Percentiles rank a stretch among this genome's conserved stretches.
Evolutionary conservation across 2,329 filamentous ascomycete genomes (phyloP).

Genomic region (Knufia petricola): DNA sequence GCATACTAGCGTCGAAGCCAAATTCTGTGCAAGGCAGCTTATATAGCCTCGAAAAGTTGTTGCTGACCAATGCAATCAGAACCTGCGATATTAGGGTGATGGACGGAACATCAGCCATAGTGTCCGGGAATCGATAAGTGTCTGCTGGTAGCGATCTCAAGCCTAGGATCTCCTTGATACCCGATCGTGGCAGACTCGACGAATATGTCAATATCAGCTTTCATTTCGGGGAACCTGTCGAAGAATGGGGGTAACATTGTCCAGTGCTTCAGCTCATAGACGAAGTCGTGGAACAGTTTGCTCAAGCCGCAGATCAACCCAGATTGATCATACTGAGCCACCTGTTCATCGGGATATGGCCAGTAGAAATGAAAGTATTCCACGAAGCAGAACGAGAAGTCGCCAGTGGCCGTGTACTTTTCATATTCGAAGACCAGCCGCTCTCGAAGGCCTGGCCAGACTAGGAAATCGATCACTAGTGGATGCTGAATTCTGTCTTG

Average conservation of each 20-base stretch:
- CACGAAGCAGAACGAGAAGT: conserved; percentile 20
- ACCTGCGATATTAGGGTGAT: too few species aligned
- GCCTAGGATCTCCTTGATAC: background rate
- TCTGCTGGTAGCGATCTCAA: too few species aligned
- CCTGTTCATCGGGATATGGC: conserved; percentile 18
- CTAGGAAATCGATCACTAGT: conserved; percentile 20
- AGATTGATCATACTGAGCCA: conserved; percentile 15
- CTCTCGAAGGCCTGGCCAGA: conserved; percentile 19
- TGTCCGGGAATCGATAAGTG: too few species aligned
- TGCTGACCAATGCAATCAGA: too few species aligned
- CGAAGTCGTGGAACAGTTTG: conserved; percentile 17
- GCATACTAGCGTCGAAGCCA: too few species aligned
- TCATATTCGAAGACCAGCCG: conserved; percentile 21
- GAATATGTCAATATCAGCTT: conserved; percentile 18
- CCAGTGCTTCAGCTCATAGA: conserved; percentile 21
- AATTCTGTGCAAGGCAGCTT: too few species aligned
- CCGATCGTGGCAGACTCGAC: conserved; percentile 8
- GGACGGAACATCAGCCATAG: too few species aligned
- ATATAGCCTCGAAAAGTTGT: too few species aligned
- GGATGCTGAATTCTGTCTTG: conserved; percentile 21
- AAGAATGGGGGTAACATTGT: conserved; percentile 22
- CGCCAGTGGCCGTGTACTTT: conserved; percentile 18
- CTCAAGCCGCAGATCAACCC: conserved; percentile 15
- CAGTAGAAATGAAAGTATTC: conserved; percentile 22
- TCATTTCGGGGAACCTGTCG: conserved; percentile 20